A percentile compares a stretch with the other conserved stretches of the same genome.
These are phyloP conservation scores for Coemansia reversa DNA, from an alignment of 192 early-diverging fungal species.

Conservation along the genomic window DNA sequence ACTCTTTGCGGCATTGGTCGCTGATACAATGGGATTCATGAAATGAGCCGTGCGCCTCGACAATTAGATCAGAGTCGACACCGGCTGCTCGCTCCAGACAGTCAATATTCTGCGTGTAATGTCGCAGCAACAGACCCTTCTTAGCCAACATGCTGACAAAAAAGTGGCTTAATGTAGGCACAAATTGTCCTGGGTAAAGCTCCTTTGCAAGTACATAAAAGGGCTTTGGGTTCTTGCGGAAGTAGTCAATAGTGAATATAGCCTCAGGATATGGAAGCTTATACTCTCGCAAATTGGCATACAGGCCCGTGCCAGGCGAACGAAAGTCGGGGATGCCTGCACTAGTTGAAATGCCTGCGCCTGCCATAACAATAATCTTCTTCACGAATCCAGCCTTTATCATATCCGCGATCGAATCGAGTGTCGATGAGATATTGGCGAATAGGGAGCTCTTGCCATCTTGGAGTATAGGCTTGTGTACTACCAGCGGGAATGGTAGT, in stretches of 20 bases:
- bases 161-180: slow-evolving; percentile 83
- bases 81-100: slow-evolving; percentile 87
- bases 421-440: slow-evolving; percentile 9
- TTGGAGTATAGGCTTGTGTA: slow-evolving; percentile 18
- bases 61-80: slow-evolving; percentile 63
- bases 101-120: slow-evolving; percentile 98
- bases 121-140: slow-evolving; percentile 69
- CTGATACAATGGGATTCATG: slow-evolving; percentile 73
- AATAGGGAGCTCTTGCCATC: slow-evolving; percentile 19
- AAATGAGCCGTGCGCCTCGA: slow-evolving; percentile 97
- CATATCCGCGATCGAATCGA: slow-evolving; percentile 34
- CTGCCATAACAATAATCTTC: slow-evolving; percentile 82
- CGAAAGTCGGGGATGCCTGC: slow-evolving; percentile 89
- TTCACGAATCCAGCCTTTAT: slow-evolving; percentile 24
- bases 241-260: slow-evolving; percentile 94
- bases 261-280: slow-evolving; percentile 91
- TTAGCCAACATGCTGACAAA: slow-evolving; percentile 77
- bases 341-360: slow-evolving; percentile 85
- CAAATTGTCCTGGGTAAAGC: slow-evolving; percentile 76
- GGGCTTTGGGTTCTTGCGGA: slow-evolving; percentile 77
- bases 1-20: slow-evolving; percentile 37
- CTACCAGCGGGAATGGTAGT: slow-evolving; percentile 7
- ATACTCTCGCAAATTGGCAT: slow-evolving; percentile 86
- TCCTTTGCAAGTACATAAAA: slow-evolving; percentile 90
- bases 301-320: slow-evolving; percentile 87